Evolutionary conservation across 1,139 yeast species (phyloP), one percentile per base, ranked within the genome.

Genomic region (Ogataea hybrid): DNA sequence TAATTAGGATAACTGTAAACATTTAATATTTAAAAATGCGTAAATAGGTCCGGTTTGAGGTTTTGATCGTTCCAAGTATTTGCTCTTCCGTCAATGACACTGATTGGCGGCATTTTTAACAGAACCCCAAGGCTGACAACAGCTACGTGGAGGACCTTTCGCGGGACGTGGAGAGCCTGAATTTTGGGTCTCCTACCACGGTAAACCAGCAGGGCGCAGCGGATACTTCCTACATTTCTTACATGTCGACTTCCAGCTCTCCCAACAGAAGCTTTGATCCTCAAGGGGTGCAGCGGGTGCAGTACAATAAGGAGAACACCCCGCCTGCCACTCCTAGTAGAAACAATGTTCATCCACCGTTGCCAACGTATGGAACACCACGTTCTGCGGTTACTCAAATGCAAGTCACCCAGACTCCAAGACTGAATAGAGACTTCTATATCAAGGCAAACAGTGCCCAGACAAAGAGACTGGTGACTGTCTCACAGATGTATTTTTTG

Each of bases 401-500:
- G 33, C 68, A 68, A 3, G 43, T 39, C 32, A 30, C 44, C 10
- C 45, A 42, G 21, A 63, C 70, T 14, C 69, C 68, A 3, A 64
- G 70, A 47, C 58, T 72, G 35, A 75, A 75, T 37, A 68, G 68
- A 34, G 84, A 78, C 27, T 79, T 80, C 56, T 69, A 73, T 51
- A 67, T 69, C 43, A 80, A 78, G 57, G 82, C 89, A 10, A 77
- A 80, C 48, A 75, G 79, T 36, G 82, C 86, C 34, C 88, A 87
- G 57, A 88, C 95, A 6, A 85, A 84, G 60, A 73, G 99, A 47
- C 69, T 88, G 49, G 95, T 94, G 4, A 86, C 89, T 46, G 97
- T 92, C 28, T 79, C 89, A 15, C 79, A 76, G 54, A 63, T 75
- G 63, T 85, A 85, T 67, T 92, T 94, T 58, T 72, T 94, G 49